These are phyloP conservation scores for Cercospora zeina DNA, from an alignment of 2,329 filamentous ascomycete genomes.

Conservation along the genomic window DNA sequence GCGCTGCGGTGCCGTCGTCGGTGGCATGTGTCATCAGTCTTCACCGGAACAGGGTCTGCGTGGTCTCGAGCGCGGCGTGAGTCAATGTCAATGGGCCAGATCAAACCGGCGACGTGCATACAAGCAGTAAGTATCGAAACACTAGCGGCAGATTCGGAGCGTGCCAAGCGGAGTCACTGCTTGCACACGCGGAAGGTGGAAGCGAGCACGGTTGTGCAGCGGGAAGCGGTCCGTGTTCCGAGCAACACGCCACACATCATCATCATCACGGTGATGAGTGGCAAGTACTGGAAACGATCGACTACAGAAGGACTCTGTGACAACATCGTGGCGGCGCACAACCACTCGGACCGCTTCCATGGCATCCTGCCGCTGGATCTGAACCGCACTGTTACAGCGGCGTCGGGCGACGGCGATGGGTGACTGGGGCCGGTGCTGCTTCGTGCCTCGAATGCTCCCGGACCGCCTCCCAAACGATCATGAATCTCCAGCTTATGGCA, in stretches of 20 bases:
- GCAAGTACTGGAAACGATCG: neutral
- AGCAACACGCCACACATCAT: neutral
- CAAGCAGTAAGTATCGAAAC: constrained; percentile 6
- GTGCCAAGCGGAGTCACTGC: neutral
- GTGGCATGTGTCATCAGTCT: neutral
- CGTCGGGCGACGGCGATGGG: neutral
- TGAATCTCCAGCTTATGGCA: neutral
- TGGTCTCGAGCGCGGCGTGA: neutral
- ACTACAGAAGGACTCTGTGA: neutral
- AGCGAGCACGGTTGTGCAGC: neutral
- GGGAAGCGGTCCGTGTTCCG: neutral
- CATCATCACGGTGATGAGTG: neutral
- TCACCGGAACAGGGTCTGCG: neutral
- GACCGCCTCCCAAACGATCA: neutral
- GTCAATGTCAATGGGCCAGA: neutral
- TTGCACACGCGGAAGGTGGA: neutral
- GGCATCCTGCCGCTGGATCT: neutral
- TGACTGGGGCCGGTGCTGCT: neutral
- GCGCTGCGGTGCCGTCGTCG: neutral
- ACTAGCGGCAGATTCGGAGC: neutral
- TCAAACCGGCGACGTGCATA: constrained; percentile 9
- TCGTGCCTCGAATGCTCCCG: neutral
- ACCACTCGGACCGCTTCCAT: constrained; percentile 7
- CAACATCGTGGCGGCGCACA: neutral
- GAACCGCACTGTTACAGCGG: neutral